Base-by-base conservation (phyloP, 163 green algal genomes). In the Coccomyxa subellipsoidea region DNA sequence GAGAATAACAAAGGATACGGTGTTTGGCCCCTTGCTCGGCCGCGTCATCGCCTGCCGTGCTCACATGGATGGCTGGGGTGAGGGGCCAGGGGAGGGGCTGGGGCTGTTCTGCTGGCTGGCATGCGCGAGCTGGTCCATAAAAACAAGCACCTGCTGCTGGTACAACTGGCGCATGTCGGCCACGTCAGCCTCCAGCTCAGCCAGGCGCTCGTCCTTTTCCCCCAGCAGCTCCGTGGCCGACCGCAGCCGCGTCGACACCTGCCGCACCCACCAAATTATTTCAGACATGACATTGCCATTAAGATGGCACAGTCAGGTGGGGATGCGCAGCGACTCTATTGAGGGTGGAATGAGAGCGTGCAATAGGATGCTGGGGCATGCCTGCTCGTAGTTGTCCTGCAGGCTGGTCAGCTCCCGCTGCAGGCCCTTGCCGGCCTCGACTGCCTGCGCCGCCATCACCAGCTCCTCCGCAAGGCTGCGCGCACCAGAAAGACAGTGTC, bases 141-240 rank as follows among this genome's bases (percentile, higher is more conserved):
- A 88, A 27, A 84, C 86, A 36, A 97, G 91, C 31, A 98, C 92
- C 87, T 98, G 95, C 37, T 95, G 88, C 54, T 90, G 88, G 84
- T 96, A 98, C 82, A 96, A 77, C 72, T 86, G 38, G 82, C 95
- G 96, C 21, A 97, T 87, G 85, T 99, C 96, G 53, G 86, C 54
- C 71, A 99, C 82, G 83, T 99, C 96, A 0, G 88, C 92, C 23
- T 82, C 72, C 54, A 98, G 82, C 90, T 99, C 96, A 81, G 96
- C 94, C 69, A 98, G 83, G 81, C 90, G 86, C 90, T 99, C 96
- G 77, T 98, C 94, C 23, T 92, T 89, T 40, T 91, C 87, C 38
- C 89, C 90, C 59, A 94, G 82, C 76, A 95, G 84, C 88, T 95
- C 91, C 23, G 91, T 86, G 32, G 88, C 89, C 12, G 85, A 89